phyloP scores from a whole-genome alignment of 495 filamentous ascomycete genomes.

The Elaphomyces granulatus region DNA sequence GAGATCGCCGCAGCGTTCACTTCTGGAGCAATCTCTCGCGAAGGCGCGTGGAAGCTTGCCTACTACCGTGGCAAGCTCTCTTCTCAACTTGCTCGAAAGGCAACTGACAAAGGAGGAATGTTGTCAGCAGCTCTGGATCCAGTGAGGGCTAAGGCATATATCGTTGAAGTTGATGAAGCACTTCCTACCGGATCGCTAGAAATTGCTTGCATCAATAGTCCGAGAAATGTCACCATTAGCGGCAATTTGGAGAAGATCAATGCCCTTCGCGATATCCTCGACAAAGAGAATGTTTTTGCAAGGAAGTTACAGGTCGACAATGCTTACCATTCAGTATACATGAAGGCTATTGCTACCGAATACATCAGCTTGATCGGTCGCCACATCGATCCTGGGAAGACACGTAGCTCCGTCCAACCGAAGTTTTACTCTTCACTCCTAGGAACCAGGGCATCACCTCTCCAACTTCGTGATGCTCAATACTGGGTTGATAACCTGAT shows the following conservation, averaged over 20 bases:
- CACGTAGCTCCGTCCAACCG: conserved; percentile 26
- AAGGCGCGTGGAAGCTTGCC: conserved; percentile 20
- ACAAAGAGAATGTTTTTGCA: conserved; percentile 8
- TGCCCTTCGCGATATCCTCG: conserved; percentile 1
- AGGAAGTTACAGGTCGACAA: conserved; percentile 14
- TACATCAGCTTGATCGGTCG: conserved; percentile 20
- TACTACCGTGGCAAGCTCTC: conserved; percentile 29
- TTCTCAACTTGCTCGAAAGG: neutral
- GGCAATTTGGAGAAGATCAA: conserved; percentile 12
- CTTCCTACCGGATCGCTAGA: conserved; percentile 5
- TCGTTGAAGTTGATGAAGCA: conserved; percentile 12
- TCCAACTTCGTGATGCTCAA: conserved; percentile 9
- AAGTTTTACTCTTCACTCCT: conserved; percentile 29
- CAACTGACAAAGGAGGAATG: conserved; percentile 22
- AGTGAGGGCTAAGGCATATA: conserved; percentile 11
- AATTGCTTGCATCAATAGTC: conserved; percentile 23
- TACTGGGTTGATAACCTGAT: conserved; percentile 37
- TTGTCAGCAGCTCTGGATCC: conserved; percentile 20
- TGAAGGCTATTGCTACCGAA: conserved; percentile 19
- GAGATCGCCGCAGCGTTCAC: conserved; percentile 52
- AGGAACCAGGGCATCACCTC: conserved; percentile 11
- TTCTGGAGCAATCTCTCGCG: conserved; percentile 31
- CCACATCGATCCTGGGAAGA: conserved; percentile 31
- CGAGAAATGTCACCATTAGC: conserved; percentile 15
- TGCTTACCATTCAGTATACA: conserved; percentile 29